Evolutionary conservation across 192 early-diverging fungal genomes (phyloP), one percentile per base, ranked within the genome.

Genomic region (Gonapodya sp.): DNA sequence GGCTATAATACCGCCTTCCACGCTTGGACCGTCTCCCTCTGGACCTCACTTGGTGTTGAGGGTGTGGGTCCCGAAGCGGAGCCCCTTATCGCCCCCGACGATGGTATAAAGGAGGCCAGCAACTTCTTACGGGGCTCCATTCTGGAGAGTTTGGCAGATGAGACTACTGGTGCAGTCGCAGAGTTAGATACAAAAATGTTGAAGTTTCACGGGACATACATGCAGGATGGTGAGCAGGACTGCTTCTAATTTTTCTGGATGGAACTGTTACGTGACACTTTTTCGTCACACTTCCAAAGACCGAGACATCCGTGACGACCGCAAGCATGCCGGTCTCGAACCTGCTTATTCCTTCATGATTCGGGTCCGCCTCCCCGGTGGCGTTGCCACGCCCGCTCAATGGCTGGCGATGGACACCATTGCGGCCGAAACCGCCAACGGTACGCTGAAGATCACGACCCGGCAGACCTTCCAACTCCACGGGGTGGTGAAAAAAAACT

Each of bases 381-480:
- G 96, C 83, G 91, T 95, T 1, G 87, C 95, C 35, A 95, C 94
- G 1, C 91, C 96, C 2, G 89, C 84, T 73, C 96, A 98, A 84
- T 98, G 95, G 95, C 84, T 97, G 37, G 93, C 91, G n/a, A 94
- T 98, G 92, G 96, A 98, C 86, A 87, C 90, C n/a, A 89, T 98
- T 82, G 90, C 94, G 72, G 93, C 95, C 83, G 89, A 85, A 82
- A 88, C 91, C 86, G 94, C 95, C 79, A 97, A 95, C 85, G 92
- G 91, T 72, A 93, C 94, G 18, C 89, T 98, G 85, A 97, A 97
- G 92, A 87, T 97, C 82, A 98, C 96, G 1, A 98, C 96, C 31
- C 93, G 96, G 81, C 96, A 98, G 87, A 94, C 96, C 30, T 97
- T 95, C 93, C 96, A 98, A 86, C 93, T 97, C 83, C 96, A 98